These are phyloP conservation scores for Thielaviopsis euricoi DNA, from an alignment of 2,329 filamentous ascomycete genomes.

Conservation along the genomic window DNA sequence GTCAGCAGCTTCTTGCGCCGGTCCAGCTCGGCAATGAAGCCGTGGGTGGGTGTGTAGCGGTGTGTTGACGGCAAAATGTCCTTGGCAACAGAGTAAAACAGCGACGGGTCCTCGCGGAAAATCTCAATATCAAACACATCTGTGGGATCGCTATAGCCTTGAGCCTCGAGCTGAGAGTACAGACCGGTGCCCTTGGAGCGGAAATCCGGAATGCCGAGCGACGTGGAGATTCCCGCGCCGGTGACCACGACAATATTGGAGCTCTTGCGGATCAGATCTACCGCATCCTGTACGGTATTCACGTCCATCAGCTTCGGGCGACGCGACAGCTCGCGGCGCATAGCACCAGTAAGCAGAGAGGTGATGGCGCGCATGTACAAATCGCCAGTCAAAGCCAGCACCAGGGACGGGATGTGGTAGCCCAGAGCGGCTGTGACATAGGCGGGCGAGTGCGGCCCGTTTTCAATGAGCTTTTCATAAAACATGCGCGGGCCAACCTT, in stretches of 20 bases:
- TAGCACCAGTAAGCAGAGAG: slow-evolving; percentile 52
- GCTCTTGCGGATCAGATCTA: slow-evolving; percentile 53
- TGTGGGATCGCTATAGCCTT: slow-evolving; percentile 70
- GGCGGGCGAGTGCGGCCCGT: background rate
- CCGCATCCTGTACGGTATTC: slow-evolving; percentile 80
- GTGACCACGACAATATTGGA: slow-evolving; percentile 87
- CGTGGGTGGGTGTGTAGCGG: slow-evolving; percentile 79
- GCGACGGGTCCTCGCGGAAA: slow-evolving; percentile 71
- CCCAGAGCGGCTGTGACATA: slow-evolving; percentile 6
- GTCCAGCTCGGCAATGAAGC: slow-evolving; percentile 81
- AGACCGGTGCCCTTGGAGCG: slow-evolving; percentile 84
- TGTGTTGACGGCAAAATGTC: slow-evolving; percentile 73
- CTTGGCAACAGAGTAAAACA: slow-evolving; percentile 83
- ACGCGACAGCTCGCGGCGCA: slow-evolving; percentile 66
- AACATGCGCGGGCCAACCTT: slow-evolving; percentile 5
- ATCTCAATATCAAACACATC: slow-evolving; percentile 86
- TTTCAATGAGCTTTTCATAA: background rate
- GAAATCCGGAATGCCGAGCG: slow-evolving; percentile 92
- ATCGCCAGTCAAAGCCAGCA: slow-evolving; percentile 1
- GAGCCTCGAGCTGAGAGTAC: slow-evolving; percentile 66
- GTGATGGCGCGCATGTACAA: slow-evolving; percentile 1
- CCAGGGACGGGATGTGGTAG: slow-evolving; percentile 2
- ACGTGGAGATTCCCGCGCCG: slow-evolving; percentile 91
- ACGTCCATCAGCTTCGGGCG: slow-evolving; percentile 63
- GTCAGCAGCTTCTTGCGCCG: slow-evolving; percentile 78